Base-by-base conservation (phyloP, 495 filamentous ascomycete genomes). In the Podospora fimiseda region DNA sequence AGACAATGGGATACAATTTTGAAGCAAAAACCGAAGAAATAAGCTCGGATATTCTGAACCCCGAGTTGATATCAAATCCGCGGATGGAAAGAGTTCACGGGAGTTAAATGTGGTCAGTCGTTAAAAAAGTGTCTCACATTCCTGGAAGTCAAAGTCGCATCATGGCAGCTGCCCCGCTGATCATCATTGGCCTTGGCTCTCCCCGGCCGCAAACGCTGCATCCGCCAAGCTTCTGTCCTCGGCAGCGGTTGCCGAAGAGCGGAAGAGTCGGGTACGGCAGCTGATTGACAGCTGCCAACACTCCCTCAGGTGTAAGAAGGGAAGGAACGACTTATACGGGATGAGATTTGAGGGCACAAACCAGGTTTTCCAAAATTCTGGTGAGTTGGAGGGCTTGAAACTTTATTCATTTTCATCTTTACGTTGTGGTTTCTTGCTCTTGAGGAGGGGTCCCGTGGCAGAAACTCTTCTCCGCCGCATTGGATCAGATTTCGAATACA, bases 291-390 rank as follows among this genome's bases (percentile, higher is more conserved):
- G n/a, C 7, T 33, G 52, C 33, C 43, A 48, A 22, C 44, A 11
- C n/a, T 18, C 42, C 5, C 38, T 20, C 5, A 30, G 53, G 53
- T 41, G 13, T 27, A 44, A 42, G 24, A 47, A 39, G 20, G 57
- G 57, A 60, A 56, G 53, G 57, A 40, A 47, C 37, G 45, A 56
- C 57, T 60, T 53, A 53, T 50, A 55, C 46, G 40, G n/a, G 14
- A 47, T 11, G 2, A 22, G 27, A 18, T 24, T n/a, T 15, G 44
- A 33, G 7, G n/a, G 11, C 13, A 41, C 16, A 41, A 18, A 41
- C n/a, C n/a, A n/a, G n/a, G n/a, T n/a, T n/a, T n/a, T n/a, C n/a
- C n/a, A n/a, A n/a, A n/a, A n/a, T n/a, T n/a, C n/a, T n/a, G n/a
- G n/a, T n/a, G n/a, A n/a, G n/a, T 33, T 33, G 27, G 27, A 33